phyloP scores from a whole-genome alignment of 2,329 filamentous ascomycete genomes.

The Fusarium cicatricum region DNA sequence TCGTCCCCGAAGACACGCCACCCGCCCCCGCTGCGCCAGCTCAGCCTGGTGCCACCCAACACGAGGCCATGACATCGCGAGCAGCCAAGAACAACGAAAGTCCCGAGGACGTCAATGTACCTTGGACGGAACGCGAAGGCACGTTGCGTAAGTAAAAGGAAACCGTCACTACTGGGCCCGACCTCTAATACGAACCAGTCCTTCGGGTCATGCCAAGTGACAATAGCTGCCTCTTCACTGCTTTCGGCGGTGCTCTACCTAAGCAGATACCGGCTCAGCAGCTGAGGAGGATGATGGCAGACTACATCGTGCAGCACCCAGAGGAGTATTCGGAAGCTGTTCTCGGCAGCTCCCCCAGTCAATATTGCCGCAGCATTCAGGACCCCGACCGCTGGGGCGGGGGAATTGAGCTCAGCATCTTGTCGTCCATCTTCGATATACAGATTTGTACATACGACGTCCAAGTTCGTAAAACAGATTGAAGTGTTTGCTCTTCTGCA shows the following conservation, averaged over 20 bases:
- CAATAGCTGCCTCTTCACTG: conserved; percentile 93
- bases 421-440: conserved; percentile 84
- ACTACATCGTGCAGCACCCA: conserved; percentile 77
- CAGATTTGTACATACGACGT: conserved; percentile 90
- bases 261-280: conserved; percentile 58
- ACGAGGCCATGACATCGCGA: conserved; percentile 2
- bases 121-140: conserved; percentile 60
- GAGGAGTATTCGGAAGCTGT: conserved; percentile 79
- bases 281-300: conserved; percentile 79
- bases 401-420: conserved; percentile 85
- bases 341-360: conserved; percentile 74
- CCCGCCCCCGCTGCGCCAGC: conserved; percentile 17
- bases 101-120: conserved; percentile 50
- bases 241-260: conserved; percentile 82
- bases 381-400: conserved; percentile 88
- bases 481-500: not conserved
- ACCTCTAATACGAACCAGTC: conserved; percentile 57
- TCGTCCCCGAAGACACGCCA: conserved; percentile 53
- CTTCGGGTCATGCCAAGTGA: conserved; percentile 97
- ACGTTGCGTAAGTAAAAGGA: conserved; percentile 53
- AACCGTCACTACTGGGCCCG: not conserved
- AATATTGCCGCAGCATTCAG: conserved; percentile 85
- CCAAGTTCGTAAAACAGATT: conserved; percentile 49
- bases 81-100: conserved; percentile 16
- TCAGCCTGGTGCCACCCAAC: conserved; percentile 10